Conservation (phyloP, 1,284 basidiomycete genomes). For the Chiua sp. region DNA sequence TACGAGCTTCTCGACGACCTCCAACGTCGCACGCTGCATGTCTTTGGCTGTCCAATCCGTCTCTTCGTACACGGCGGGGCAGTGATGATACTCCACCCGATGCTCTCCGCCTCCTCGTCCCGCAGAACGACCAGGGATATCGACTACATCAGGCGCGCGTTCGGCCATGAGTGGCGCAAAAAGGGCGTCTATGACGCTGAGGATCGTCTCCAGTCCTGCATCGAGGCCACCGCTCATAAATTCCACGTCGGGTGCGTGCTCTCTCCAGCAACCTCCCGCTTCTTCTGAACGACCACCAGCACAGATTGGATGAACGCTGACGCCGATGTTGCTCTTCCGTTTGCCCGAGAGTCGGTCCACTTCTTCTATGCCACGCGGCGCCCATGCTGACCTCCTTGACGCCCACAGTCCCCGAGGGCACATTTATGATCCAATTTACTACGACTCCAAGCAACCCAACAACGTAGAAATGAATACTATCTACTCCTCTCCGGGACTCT, state of each 20-base stretch:
- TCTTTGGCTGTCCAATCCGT: constrained; percentile 54
- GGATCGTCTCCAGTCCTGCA: constrained; percentile 58
- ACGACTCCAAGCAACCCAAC: constrained; percentile 51
- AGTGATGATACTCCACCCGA: constrained; percentile 66
- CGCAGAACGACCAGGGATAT: constrained; percentile 65
- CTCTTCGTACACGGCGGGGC: constrained; percentile 72
- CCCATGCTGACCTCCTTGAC: not conserved
- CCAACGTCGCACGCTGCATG: constrained; percentile 46
- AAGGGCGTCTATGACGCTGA: constrained; percentile 54
- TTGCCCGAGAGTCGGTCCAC: constrained; percentile 59
- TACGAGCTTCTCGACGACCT: constrained; percentile 52
- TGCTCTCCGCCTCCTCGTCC: constrained; percentile 44
- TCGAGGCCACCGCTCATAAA: constrained; percentile 52
- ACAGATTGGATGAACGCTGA: constrained; percentile 77
- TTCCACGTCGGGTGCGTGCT: constrained; percentile 52
- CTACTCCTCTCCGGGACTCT: constrained; percentile 58
- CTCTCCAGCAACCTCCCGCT: not conserved
- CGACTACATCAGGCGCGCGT: constrained; percentile 65
- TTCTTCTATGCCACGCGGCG: constrained; percentile 4
- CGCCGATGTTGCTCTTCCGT: constrained; percentile 68
- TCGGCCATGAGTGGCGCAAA: constrained; percentile 56
- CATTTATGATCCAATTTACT: constrained; percentile 63
- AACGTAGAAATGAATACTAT: constrained; percentile 62
- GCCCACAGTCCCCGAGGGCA: constrained; percentile 42
- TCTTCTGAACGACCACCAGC: constrained; percentile 17